Base-by-base conservation (phyloP, 169 alveolate species). In the Cryptosporidium parvum region DNA sequence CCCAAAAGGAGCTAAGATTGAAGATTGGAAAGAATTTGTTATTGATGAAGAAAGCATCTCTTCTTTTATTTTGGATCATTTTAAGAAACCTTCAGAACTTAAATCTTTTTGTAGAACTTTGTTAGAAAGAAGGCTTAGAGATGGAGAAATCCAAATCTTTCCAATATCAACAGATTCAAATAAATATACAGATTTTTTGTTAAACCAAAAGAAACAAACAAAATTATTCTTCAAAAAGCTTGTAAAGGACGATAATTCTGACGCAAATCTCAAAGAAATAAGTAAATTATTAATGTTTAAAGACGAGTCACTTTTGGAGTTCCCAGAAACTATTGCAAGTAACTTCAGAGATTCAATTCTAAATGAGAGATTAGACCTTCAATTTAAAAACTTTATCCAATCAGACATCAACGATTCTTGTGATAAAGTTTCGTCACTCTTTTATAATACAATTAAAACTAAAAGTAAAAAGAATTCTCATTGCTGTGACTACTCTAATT, bases 11-110 rank as follows among this genome's bases (percentile, higher is more conserved):
- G 86, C 86, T 21, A n/a, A 35, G 14, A 8, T 73, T 2, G 33
- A 59, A 12, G 71, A 73, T n/a, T 73, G 86, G 86, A 73, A 53
- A 73, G 70, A 73, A 7, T 73, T 73, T 56, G 52, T 53, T 29
- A 4, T 73, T 8, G 86, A 73, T 21, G 86, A 73, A 56, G 52
- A 56, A 16, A 56, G 67, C 7, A 73, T 73, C 9, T 73, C 86
- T n/a, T 56, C 72, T 12, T 59, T 73, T 51, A 73, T 73, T 18
- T 3, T 62, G 3, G 56, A 51, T 7, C 51, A 53, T 12, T 73
- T 73, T 9, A 73, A 56, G 52, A 73, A 52, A 73, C 56, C 29
- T 6, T 29, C 53, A 8, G 86, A 73, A 39, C 58, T 73, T 73
- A 42, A 56, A 3, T 9, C 39, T 2, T 23, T 31, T 29, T 73